Percentiles rank a stretch among this genome's conserved stretches.
phyloP scores from a whole-genome alignment of 129 eudicot species.

The Centella asiatica region DNA sequence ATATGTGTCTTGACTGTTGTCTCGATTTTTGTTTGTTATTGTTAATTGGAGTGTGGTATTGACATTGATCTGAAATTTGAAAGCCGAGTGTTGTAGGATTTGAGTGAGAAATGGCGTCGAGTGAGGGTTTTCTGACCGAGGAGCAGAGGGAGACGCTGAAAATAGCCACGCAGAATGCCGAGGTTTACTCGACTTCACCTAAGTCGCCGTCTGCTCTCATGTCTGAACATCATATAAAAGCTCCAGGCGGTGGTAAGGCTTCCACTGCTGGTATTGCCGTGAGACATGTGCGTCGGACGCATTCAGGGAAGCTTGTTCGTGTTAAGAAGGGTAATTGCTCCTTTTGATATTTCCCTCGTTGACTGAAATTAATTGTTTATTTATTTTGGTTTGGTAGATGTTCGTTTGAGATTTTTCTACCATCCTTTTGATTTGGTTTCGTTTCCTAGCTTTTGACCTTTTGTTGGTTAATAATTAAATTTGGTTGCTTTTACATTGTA shows the following conservation, averaged over 20 bases:
- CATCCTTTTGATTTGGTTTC: too few species aligned
- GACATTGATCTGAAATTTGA: too few species aligned
- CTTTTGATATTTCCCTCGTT: too few species aligned
- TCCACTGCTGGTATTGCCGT: conserved; percentile 16
- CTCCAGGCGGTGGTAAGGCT: conserved; percentile 17
- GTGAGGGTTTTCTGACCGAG: conserved; percentile 30
- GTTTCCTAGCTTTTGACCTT: too few species aligned
- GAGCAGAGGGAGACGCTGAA: conserved; percentile 31
- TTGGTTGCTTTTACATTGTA: too few species aligned
- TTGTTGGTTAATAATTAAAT: too few species aligned
- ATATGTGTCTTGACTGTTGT: too few species aligned
- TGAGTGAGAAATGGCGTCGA: conserved; percentile 19
- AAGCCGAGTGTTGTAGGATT: background rate
- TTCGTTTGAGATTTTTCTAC: too few species aligned
- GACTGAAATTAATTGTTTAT: too few species aligned
- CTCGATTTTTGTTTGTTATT: background rate
- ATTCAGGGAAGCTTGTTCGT: conserved; percentile 24
- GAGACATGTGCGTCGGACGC: conserved; percentile 26
- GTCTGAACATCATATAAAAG: conserved; percentile 14
- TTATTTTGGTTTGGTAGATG: too few species aligned
- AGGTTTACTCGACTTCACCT: conserved; percentile 11
- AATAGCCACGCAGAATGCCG: conserved; percentile 20
- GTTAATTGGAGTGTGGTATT: too few species aligned
- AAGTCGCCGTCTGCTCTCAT: conserved; percentile 5
- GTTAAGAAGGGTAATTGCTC: conserved; percentile 27